Evolutionary conservation across 2,329 filamentous ascomycete species (phyloP).

Genomic region (Lasiodiplodia sp.): DNA sequence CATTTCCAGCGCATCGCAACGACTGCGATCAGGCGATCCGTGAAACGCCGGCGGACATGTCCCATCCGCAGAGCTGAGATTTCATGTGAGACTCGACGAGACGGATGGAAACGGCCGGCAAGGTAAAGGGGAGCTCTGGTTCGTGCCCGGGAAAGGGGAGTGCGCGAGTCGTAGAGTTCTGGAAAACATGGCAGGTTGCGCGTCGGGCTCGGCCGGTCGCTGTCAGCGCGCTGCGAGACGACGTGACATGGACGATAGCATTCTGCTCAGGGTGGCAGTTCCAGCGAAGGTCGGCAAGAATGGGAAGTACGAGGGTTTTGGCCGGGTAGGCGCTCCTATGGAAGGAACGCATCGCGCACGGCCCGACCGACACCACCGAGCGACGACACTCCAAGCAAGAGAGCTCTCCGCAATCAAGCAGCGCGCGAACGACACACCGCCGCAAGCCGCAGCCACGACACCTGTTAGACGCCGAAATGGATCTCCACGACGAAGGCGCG

Average conservation of each 20-base stretch:
- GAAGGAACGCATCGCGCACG: background rate
- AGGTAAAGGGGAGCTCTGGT: slow-evolving; percentile 2
- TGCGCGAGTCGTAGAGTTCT: background rate
- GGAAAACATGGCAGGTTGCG: slow-evolving; percentile 8
- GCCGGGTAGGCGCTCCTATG: background rate
- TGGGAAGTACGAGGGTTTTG: background rate
- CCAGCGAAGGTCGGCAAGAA: slow-evolving; percentile 1
- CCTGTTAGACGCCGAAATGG: slow-evolving; percentile 38
- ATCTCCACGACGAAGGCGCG: slow-evolving; percentile 52
- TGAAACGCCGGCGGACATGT: background rate
- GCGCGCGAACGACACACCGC: too few species aligned
- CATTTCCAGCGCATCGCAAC: slow-evolving; percentile 5
- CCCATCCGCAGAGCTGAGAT: slow-evolving; percentile 2
- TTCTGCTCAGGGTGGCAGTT: too few species aligned
- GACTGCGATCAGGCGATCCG: slow-evolving; percentile 2
- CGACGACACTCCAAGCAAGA: slow-evolving; percentile 22
- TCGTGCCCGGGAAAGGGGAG: slow-evolving; percentile 3
- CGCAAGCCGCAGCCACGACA: too few species aligned
- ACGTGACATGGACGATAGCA: too few species aligned
- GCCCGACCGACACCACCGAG: background rate
- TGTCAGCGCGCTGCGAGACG: slow-evolving; percentile 14
- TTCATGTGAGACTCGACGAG: background rate
- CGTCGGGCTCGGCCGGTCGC: slow-evolving; percentile 1
- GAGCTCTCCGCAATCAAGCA: slow-evolving; percentile 13
- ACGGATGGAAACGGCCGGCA: slow-evolving; percentile 4